Conservation (phyloP, 225 moss, liverwort and hornwort genomes). For the Asterella californica region DNA sequence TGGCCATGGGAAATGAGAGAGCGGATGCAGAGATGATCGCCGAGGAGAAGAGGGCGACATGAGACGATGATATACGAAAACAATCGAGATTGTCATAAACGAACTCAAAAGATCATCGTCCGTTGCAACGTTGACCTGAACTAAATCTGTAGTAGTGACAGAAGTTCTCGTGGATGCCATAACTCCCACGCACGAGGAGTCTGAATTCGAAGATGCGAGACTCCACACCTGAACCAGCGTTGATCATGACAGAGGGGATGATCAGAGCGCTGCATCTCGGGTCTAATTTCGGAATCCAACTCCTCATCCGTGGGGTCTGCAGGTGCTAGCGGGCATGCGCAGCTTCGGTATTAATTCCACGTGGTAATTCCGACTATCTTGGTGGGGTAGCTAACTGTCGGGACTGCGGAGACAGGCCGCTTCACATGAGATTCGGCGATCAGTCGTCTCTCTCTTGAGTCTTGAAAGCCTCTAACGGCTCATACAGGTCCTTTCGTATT, state of each 20-base stretch:
- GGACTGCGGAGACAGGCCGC: slow-evolving; percentile 3
- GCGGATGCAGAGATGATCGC: too few relatives aligned
- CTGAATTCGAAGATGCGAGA: background rate
- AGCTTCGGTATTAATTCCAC: background rate
- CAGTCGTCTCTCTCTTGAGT: background rate
- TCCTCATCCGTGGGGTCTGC: background rate
- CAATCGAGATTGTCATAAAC: background rate
- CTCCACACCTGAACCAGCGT: background rate
- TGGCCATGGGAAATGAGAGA: background rate
- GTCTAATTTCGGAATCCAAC: background rate
- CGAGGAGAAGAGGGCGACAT: background rate
- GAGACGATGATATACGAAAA: background rate
- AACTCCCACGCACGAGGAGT: too few relatives aligned
- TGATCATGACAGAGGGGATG: background rate
- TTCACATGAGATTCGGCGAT: slow-evolving; percentile 4
- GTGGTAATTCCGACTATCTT: background rate
- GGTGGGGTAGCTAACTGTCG: background rate
- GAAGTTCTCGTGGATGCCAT: background rate
- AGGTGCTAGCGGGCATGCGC: background rate
- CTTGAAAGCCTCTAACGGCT: background rate
- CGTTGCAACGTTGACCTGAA: background rate
- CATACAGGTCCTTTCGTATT: background rate
- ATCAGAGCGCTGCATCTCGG: background rate
- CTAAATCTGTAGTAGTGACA: background rate
- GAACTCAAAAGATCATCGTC: background rate